Evolutionary conservation across 257 asterid genomes (phyloP).

Genomic region (Cynanchum wilfordii): DNA sequence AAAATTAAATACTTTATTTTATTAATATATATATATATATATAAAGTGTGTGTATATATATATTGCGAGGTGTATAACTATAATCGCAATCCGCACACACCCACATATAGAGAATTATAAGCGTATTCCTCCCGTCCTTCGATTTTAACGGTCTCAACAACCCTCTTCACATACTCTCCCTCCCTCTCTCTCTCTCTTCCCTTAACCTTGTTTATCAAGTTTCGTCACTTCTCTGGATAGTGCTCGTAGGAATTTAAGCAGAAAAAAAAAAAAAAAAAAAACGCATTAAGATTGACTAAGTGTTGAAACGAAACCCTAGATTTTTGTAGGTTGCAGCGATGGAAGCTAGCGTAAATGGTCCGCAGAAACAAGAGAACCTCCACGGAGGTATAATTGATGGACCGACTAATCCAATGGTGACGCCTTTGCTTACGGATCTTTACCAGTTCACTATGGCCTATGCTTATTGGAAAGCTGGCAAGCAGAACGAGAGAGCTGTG

Average conservation of each 20-base stretch:
- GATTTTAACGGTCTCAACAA: conserved; percentile 28
- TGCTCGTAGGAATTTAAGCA: neutral
- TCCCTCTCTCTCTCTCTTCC: neutral
- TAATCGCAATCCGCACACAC: neutral
- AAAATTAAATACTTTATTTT: too few species aligned
- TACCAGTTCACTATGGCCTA: conserved; percentile 98
- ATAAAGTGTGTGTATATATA: neutral
- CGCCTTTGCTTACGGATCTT: conserved; percentile 94
- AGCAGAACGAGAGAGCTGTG: conserved; percentile 90
- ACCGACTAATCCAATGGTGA: conserved; percentile 95
- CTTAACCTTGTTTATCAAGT: conserved; percentile 16
- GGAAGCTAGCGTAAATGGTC: conserved; percentile 47
- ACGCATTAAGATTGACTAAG: neutral
- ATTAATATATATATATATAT: too few species aligned
- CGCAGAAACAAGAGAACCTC: conserved; percentile 19
- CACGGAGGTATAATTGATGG: conserved; percentile 36
- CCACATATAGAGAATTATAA: neutral
- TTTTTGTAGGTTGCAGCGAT: conserved; percentile 18
- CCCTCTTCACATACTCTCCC: neutral
- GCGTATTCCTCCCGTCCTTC: conserved; percentile 3
- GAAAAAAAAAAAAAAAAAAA: neutral
- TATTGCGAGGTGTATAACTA: neutral
- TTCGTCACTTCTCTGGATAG: neutral
- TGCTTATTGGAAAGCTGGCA: conserved; percentile 97
- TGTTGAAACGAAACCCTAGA: conserved; percentile 18